These are phyloP conservation scores for Zanthoxylum bungeanum DNA, from an alignment of 345 rosid genomes.

Conservation along the genomic window DNA sequence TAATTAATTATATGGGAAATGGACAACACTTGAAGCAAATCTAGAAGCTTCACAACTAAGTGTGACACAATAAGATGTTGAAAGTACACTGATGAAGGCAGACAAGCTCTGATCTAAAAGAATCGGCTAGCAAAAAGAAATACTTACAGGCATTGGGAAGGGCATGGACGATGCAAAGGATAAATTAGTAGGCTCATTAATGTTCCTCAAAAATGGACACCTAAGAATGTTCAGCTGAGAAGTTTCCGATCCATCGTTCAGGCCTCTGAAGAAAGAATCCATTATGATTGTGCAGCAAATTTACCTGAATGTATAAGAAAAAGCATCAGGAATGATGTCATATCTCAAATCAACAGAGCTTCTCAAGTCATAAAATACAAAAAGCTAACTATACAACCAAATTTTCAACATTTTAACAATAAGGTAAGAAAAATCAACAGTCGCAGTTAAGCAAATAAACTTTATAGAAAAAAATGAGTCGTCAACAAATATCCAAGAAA, in stretches of 20 bases:
- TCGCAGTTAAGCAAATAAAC: neutral
- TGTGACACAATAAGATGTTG: slow-evolving; percentile 2
- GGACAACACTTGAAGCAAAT: neutral
- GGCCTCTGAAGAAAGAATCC: slow-evolving; percentile 55
- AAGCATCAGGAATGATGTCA: neutral
- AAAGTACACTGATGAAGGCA: neutral
- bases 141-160: slow-evolving; percentile 73
- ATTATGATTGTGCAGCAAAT: slow-evolving; percentile 28
- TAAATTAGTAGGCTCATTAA: slow-evolving; percentile 90
- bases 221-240: slow-evolving; percentile 54
- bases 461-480: neutral
- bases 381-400: neutral
- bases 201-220: slow-evolving; percentile 96
- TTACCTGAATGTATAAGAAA: slow-evolving; percentile 29
- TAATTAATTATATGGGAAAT: neutral
- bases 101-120: neutral
- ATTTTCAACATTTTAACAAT: neutral
- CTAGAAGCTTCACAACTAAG: neutral
- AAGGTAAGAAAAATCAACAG: neutral
- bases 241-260: slow-evolving; percentile 44
- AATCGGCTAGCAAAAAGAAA: slow-evolving; percentile 1
- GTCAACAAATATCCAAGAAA: neutral
- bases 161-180: slow-evolving; percentile 67
- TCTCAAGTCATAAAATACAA: neutral
- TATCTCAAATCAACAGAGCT: neutral